These are phyloP conservation scores for Ilex aquifolium DNA, from an alignment of 257 asterid genomes.

Conservation along the genomic window DNA sequence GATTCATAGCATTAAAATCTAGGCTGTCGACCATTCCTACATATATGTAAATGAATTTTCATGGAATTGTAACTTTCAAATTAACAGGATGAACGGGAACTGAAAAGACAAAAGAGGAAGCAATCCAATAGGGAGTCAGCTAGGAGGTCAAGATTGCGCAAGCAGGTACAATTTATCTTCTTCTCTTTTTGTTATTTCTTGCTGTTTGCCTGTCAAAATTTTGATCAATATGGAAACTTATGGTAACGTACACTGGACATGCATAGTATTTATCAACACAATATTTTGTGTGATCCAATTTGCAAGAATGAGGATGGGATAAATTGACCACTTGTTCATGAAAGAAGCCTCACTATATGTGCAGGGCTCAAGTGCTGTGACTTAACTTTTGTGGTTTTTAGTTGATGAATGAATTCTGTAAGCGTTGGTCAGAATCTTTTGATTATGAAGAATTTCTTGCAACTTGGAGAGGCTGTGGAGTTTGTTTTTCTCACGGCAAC, in stretches of 20 bases:
- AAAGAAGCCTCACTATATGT: background rate
- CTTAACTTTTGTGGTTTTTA: too few species aligned
- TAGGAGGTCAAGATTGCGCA: conserved; percentile 90
- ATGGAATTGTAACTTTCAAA: conserved; percentile 9
- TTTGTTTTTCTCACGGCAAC: too few species aligned
- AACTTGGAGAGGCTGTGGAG: too few species aligned
- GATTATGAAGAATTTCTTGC: too few species aligned
- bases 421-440: too few species aligned
- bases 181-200: background rate
- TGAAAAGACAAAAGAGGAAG: conserved; percentile 90
- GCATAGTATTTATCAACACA: background rate
- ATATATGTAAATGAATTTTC: too few species aligned
- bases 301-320: background rate
- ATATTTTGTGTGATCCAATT: background rate
- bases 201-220: background rate
- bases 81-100: conserved; percentile 83
- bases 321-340: background rate
- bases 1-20: background rate
- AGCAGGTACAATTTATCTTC: conserved; percentile 52
- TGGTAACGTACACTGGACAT: background rate
- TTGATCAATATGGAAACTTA: background rate
- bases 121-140: conserved; percentile 99
- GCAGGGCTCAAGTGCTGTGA: background rate
- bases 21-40: background rate
- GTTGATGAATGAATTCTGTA: too few species aligned